Evolutionary conservation across 164 flowering plant species (phyloP), one percentile per base, ranked within the genome.

Genomic region (Piper betle): DNA sequence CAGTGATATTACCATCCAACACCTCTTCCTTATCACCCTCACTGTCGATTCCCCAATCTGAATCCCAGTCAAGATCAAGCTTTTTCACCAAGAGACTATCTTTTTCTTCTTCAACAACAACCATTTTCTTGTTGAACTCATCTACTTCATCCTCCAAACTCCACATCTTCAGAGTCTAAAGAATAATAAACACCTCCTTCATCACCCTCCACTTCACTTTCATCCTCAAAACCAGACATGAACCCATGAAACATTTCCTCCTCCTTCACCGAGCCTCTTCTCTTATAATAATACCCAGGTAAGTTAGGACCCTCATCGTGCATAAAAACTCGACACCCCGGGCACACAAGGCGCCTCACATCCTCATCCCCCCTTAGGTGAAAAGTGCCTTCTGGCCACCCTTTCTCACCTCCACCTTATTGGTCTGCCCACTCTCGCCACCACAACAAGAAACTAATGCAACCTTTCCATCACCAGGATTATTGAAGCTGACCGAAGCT

Each of bases 241-340:
- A 60, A 62, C 5, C 53, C 64, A 37, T 54, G 55, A 4, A 46
- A 48, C 5, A 37, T 37, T 55, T 61, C 65, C 19, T 67, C 70
- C 6, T 9, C 20, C 50, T 57, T 48, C 37, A 25, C 4, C 1
- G 66, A 65, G 60, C 66, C 72, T 64, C 79, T 77, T 74, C 80
- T 67, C 62, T 82, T 70, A 67, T 73, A 94, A 67, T 73, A 94
- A 77, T 71, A 94, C 53, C 99, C 99, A 63, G 95, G 99, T 59
- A 78, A 70, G 64, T 81, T 79, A 2, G 95, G 91, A 75, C 88
- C 82, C n/a, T 66, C 58, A 61, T 88, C 87, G 63, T 94, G 99
- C 96, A 91, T 88, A 75, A 82, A 85, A 62, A 94, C 80, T 15
- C 99, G 96, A 81, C 99, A 88, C 58, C 99, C 99, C 38, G 96